These are phyloP conservation scores for Colletotrichum siamense DNA, from an alignment of 2,329 filamentous ascomycete species.

Conservation along the genomic window DNA sequence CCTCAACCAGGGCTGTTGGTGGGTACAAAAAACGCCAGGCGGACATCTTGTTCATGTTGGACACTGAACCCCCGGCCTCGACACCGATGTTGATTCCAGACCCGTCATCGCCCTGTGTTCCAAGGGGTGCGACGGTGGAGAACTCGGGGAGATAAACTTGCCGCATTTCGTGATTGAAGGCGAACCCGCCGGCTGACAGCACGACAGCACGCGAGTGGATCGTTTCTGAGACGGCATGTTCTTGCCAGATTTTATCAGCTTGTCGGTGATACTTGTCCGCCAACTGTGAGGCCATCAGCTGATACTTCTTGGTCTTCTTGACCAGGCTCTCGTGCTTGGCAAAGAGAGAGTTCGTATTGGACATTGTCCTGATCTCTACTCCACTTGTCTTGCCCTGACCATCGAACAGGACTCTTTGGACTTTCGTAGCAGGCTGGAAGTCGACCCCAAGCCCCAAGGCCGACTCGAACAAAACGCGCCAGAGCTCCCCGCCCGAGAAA, in stretches of 20 bases:
- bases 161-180: constrained; percentile 7
- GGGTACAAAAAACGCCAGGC: constrained; percentile 14
- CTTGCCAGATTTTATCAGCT: neutral
- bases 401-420: neutral
- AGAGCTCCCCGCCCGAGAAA: neutral
- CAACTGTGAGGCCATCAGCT: neutral
- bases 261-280: neutral
- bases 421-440: neutral
- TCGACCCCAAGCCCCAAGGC: neutral
- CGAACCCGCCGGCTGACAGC: constrained; percentile 16
- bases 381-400: neutral
- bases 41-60: constrained; percentile 9
- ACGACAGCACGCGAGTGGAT: neutral
- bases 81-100: constrained; percentile 13
- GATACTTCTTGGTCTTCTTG: neutral
- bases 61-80: neutral
- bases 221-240: neutral
- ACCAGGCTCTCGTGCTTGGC: neutral
- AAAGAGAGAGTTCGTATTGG: neutral
- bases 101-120: constrained; percentile 16
- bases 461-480: neutral
- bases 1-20: constrained; percentile 11
- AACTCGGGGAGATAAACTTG: neutral
- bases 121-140: neutral
- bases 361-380: neutral